phyloP scores from a whole-genome alignment of 1,139 yeast species.

The Taiozyma onychis region DNA sequence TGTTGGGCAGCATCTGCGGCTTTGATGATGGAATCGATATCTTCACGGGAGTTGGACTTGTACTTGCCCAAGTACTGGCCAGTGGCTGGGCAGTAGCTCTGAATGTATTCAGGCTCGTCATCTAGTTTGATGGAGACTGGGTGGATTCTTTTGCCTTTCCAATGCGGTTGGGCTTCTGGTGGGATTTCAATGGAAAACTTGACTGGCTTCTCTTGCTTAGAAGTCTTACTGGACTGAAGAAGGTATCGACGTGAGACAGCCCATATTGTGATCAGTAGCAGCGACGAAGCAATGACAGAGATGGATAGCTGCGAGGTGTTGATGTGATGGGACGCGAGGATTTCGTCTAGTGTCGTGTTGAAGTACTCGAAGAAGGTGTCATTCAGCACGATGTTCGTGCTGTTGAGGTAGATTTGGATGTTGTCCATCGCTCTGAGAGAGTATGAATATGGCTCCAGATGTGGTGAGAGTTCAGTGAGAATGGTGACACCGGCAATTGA shows the following conservation, averaged over 20 bases:
- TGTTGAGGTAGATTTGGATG: conserved; percentile 15
- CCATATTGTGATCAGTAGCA: conserved; percentile 17
- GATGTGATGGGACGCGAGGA: conserved; percentile 6
- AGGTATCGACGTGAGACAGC: conserved; percentile 23
- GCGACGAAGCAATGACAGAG: conserved; percentile 22
- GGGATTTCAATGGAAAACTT: conserved; percentile 61
- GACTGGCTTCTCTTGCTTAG: conserved; percentile 30
- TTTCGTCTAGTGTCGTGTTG: conserved; percentile 14
- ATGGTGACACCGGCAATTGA: not conserved
- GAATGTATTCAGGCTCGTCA: conserved; percentile 62
- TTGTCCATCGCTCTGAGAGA: not conserved
- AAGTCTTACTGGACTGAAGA: conserved; percentile 11
- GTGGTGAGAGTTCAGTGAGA: not conserved
- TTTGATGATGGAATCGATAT: conserved; percentile 60
- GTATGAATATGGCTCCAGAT: not conserved
- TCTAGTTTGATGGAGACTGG: conserved; percentile 38
- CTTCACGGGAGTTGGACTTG: conserved; percentile 53
- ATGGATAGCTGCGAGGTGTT: conserved; percentile 22
- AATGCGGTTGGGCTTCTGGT: conserved; percentile 81
- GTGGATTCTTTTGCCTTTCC: conserved; percentile 82
- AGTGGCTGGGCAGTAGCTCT: conserved; percentile 93
- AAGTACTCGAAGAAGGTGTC: conserved; percentile 19
- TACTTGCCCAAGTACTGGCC: conserved; percentile 80
- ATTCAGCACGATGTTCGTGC: conserved; percentile 16
- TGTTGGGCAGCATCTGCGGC: conserved; percentile 51